Evolutionary conservation across 2,329 filamentous ascomycete species (phyloP).

Genomic region (Chrysoporthe puriensis): DNA sequence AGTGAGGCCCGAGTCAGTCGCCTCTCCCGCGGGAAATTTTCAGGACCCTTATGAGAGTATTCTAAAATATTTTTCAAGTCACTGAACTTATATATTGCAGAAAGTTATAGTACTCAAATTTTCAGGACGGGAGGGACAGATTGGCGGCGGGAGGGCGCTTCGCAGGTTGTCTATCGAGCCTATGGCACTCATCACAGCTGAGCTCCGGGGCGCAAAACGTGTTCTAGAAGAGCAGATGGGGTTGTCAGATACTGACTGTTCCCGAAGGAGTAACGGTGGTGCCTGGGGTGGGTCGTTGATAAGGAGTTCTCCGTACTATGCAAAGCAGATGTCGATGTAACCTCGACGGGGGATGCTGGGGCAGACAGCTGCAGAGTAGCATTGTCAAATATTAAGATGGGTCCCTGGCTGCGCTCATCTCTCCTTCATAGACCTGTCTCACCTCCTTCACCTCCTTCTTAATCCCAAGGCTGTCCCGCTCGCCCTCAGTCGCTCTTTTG

Average conservation of each 20-base stretch:
- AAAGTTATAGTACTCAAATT: too few relatives aligned
- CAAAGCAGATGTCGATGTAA: background rate
- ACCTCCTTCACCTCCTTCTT: background rate
- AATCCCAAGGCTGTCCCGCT: background rate
- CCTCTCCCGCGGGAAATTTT: background rate
- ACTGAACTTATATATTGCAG: too few relatives aligned
- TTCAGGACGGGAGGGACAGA: too few relatives aligned
- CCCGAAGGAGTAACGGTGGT: background rate
- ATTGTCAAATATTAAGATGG: constrained; percentile 7
- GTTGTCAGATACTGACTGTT: background rate
- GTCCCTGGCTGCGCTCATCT: background rate
- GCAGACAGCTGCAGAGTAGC: background rate
- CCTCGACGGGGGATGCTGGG: constrained; percentile 1
- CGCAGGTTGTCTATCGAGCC: background rate
- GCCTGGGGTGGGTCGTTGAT: background rate
- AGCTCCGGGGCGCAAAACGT: background rate
- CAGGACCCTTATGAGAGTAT: too few relatives aligned
- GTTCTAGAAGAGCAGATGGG: background rate
- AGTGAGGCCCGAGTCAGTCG: too few relatives aligned
- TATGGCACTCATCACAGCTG: background rate
- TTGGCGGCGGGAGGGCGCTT: background rate
- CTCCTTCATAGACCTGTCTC: too few relatives aligned
- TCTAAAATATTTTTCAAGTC: too few relatives aligned
- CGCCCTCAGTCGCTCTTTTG: background rate
- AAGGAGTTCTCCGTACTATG: background rate